These are phyloP conservation scores for Ramicandelaber brevisporus DNA, from an alignment of 192 early-diverging fungal species.

Conservation along the genomic window DNA sequence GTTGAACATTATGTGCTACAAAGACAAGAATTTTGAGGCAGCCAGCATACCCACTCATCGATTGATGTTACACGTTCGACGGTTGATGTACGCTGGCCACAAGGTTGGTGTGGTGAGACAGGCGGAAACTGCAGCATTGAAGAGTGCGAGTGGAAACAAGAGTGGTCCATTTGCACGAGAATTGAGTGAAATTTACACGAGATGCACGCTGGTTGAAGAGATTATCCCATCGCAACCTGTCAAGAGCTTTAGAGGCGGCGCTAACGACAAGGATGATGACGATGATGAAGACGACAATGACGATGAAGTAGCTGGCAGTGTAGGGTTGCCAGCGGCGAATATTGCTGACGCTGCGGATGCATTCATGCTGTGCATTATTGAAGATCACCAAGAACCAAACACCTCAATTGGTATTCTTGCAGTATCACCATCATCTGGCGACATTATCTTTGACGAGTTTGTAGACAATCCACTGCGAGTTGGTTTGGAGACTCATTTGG, in stretches of 20 bases:
- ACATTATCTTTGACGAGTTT: conserved; percentile 46
- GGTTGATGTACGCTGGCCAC: conserved; percentile 54
- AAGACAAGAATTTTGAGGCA: conserved; percentile 50
- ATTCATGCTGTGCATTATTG: too few species aligned
- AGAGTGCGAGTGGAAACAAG: conserved; percentile 40
- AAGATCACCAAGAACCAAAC: too few species aligned
- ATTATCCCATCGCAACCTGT: conserved; percentile 9
- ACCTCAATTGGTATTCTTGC: conserved; percentile 19
- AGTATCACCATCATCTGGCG: conserved; percentile 34
- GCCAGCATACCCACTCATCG: conserved; percentile 59
- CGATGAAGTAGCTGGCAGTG: too few species aligned
- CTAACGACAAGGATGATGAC: conserved; percentile 1
- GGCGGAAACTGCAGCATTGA: conserved; percentile 63
- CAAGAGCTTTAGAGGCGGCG: conserved; percentile 4
- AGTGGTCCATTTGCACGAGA: conserved; percentile 36
- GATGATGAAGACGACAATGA: neutral
- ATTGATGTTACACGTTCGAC: conserved; percentile 53
- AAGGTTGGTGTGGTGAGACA: conserved; percentile 70
- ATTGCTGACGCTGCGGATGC: too few species aligned
- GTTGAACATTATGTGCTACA: conserved; percentile 57
- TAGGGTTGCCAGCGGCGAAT: too few species aligned
- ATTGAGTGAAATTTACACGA: conserved; percentile 39
- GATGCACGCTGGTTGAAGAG: conserved; percentile 29
- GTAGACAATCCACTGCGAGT: conserved; percentile 27
- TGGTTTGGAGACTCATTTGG: conserved; percentile 40